These are phyloP conservation scores for Salix brachista DNA, from an alignment of 345 rosid species.

Conservation along the genomic window DNA sequence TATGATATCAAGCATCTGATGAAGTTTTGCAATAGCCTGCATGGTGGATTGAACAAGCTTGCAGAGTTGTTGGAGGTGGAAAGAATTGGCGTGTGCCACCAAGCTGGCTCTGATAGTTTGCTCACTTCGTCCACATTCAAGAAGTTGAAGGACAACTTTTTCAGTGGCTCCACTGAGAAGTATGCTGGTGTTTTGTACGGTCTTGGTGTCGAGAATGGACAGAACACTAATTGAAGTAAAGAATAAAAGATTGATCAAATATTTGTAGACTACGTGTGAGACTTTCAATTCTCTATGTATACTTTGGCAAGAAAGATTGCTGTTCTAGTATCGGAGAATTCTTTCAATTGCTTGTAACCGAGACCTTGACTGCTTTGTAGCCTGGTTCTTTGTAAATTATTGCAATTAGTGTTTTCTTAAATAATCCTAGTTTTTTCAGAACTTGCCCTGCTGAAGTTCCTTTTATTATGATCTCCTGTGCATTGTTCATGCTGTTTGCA, in stretches of 20 bases:
- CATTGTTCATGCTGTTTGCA: neutral
- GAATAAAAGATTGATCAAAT: constrained; percentile 30
- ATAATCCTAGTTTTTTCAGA: constrained; percentile 28
- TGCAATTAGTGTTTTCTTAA: constrained; percentile 60
- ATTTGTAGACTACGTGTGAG: constrained; percentile 72
- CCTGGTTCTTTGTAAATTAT: constrained; percentile 64
- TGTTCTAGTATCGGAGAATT: constrained; percentile 52
- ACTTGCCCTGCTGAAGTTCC: neutral
- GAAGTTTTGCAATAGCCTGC: constrained; percentile 82
- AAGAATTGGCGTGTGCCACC: constrained; percentile 75
- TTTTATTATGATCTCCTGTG: neutral
- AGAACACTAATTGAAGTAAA: constrained; percentile 48
- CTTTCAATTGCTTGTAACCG: constrained; percentile 39
- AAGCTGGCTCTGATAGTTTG: constrained; percentile 92
- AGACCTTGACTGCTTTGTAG: constrained; percentile 56
- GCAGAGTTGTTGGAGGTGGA: constrained; percentile 88
- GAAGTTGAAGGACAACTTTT: constrained; percentile 78
- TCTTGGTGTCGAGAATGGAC: constrained; percentile 77
- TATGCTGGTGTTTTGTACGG: constrained; percentile 88
- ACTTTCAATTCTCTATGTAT: constrained; percentile 46
- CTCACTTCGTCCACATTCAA: constrained; percentile 76
- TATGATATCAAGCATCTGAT: constrained; percentile 88
- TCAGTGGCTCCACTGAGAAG: constrained; percentile 61
- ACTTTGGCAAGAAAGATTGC: constrained; percentile 56
- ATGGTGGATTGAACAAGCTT: constrained; percentile 86